A percentile compares a stretch with the other conserved stretches of the same genome.
These are phyloP conservation scores for Trametes sanguinea DNA, from an alignment of 768 basidiomycete species.

Conservation along the genomic window DNA sequence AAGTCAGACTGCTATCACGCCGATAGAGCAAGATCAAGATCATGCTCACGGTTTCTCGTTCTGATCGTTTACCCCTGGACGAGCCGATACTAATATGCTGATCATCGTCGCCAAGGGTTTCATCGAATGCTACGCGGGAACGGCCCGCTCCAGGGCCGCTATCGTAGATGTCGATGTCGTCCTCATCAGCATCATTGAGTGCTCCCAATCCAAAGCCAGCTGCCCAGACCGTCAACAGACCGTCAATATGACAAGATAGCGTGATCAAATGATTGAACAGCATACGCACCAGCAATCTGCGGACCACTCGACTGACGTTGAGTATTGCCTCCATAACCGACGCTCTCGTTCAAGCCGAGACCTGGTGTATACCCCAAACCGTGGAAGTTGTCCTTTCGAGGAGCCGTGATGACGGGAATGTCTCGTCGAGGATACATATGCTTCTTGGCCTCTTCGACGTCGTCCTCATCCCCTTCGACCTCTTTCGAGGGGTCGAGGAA, in stretches of 20 bases:
- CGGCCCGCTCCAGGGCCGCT: slow-evolving; percentile 36
- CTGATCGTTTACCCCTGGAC: slow-evolving; percentile 3
- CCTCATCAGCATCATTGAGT: slow-evolving; percentile 91
- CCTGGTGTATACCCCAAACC: slow-evolving; percentile 83
- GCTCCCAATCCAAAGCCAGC: slow-evolving; percentile 90
- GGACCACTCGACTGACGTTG: slow-evolving; percentile 44
- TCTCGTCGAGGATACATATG: slow-evolving; percentile 88
- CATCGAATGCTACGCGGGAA: slow-evolving; percentile 66
- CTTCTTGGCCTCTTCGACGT: slow-evolving; percentile 81
- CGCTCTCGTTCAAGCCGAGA: slow-evolving; percentile 58
- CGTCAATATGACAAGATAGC: not conserved
- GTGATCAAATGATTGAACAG: not conserved
- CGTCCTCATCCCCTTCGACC: slow-evolving; percentile 57
- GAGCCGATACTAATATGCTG: slow-evolving; percentile 49
- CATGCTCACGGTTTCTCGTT: slow-evolving; percentile 15
- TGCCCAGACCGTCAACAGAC: slow-evolving; percentile 27
- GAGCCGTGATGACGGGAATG: slow-evolving; percentile 59
- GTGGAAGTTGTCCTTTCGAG: slow-evolving; percentile 72
- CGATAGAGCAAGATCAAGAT: too few relatives aligned
- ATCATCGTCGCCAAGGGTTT: slow-evolving; percentile 63
- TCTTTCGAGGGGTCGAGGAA: slow-evolving; percentile 48
- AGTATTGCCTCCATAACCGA: slow-evolving; percentile 41
- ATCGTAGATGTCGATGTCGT: slow-evolving; percentile 87
- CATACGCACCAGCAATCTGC: slow-evolving; percentile 51
- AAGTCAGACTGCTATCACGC: not conserved